These are phyloP conservation scores for Trichaptum fuscoviolaceum DNA, from an alignment of 768 basidiomycete species.

Conservation along the genomic window DNA sequence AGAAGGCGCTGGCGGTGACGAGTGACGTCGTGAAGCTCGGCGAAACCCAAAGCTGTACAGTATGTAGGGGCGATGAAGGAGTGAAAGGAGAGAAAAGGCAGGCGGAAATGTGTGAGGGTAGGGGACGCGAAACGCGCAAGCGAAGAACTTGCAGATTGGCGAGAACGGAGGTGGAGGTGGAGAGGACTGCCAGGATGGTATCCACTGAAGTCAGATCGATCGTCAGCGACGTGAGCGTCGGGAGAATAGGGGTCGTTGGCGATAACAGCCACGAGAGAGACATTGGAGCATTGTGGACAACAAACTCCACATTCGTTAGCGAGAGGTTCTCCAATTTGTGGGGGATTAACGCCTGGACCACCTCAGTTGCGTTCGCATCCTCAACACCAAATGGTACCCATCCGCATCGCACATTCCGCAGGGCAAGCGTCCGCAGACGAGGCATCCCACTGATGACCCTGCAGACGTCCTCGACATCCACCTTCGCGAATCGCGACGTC, in stretches of 20 bases:
- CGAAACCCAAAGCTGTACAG: neutral
- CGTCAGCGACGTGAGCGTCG: neutral
- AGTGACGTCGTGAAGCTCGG: neutral
- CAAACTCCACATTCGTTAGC: neutral
- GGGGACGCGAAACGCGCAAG: neutral
- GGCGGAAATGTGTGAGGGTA: neutral
- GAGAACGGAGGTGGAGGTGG: neutral
- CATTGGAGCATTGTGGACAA: neutral
- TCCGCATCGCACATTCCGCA: neutral
- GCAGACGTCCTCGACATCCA: neutral
- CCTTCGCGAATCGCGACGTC: neutral
- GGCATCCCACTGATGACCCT: neutral
- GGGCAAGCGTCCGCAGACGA: neutral
- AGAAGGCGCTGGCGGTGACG: neutral
- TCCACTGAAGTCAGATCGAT: neutral
- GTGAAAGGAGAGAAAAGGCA: neutral
- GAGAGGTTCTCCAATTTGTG: neutral
- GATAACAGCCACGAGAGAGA: neutral
- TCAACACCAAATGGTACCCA: neutral
- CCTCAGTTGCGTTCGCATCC: neutral
- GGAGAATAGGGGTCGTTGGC: neutral
- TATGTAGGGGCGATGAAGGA: neutral
- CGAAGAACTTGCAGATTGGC: neutral
- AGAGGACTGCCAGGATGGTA: neutral
- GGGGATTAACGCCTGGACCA: neutral